Evolutionary conservation across 2,329 filamentous ascomycete genomes (phyloP).

Genomic region (Botrytis paeoniae): DNA sequence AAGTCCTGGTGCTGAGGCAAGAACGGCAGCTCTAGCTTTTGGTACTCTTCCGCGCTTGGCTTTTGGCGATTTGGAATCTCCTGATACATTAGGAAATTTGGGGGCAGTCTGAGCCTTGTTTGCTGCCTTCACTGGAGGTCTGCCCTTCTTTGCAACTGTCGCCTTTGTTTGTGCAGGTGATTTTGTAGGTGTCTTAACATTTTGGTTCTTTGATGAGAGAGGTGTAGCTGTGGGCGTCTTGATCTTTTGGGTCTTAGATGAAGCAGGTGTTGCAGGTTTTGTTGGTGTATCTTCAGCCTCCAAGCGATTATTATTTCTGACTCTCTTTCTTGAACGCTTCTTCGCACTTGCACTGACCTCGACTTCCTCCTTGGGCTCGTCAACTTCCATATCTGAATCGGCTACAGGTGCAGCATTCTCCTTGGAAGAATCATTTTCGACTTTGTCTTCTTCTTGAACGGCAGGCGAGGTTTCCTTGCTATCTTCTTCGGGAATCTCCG

Average conservation of each 20-base stretch:
- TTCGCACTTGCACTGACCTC: constrained; percentile 15
- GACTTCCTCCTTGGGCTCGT: constrained; percentile 11
- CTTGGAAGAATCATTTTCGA: neutral
- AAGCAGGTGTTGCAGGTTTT: neutral
- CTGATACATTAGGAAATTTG: constrained; percentile 23
- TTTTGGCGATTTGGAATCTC: constrained; percentile 25
- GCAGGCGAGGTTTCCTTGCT: neutral
- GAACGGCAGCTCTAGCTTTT: constrained; percentile 21
- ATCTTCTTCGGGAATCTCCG: neutral
- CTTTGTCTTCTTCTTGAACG: neutral
- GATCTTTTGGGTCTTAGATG: neutral
- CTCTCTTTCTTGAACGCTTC: constrained; percentile 27
- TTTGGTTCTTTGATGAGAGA: neutral
- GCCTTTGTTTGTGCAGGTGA: constrained; percentile 6
- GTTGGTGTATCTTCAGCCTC: constrained; percentile 12
- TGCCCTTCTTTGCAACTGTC: neutral
- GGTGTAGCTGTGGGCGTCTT: constrained; percentile 1
- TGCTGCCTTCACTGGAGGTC: neutral
- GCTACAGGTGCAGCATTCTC: neutral
- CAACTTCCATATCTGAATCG: neutral
- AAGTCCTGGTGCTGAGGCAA: constrained; percentile 6
- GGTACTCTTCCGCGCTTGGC: constrained; percentile 18
- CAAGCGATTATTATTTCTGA: constrained; percentile 30
- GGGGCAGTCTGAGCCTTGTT: neutral
- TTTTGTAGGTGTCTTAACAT: constrained; percentile 1